phyloP scores from a whole-genome alignment of 352 stramenopile species.

The Phytophthora agathidicida region DNA sequence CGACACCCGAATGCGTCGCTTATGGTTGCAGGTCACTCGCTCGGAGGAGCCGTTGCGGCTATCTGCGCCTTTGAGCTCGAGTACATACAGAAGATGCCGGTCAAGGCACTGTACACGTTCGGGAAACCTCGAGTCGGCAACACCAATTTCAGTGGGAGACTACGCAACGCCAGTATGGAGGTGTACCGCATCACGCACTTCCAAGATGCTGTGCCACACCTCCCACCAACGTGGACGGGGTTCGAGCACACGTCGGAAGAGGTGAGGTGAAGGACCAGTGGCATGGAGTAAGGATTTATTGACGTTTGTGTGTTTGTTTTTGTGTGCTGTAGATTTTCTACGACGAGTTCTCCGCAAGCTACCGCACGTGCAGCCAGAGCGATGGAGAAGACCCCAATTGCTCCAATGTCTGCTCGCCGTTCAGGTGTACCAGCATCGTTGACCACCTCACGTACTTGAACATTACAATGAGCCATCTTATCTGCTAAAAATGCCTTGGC shows the following conservation, averaged over 20 bases:
- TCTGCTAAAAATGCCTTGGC: conserved; percentile 59
- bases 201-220: conserved; percentile 75
- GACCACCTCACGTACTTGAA: conserved; percentile 90
- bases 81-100: conserved; percentile 60
- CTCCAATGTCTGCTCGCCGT: conserved; percentile 74
- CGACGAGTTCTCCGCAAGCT: conserved; percentile 73
- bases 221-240: conserved; percentile 77
- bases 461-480: conserved; percentile 88
- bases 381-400: conserved; percentile 73
- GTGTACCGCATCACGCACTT: conserved; percentile 82
- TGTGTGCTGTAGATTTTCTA: conserved; percentile 72
- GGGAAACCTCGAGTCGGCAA: conserved; percentile 83
- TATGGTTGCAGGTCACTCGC: conserved; percentile 75
- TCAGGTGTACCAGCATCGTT: conserved; percentile 81
- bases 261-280: conserved; percentile 30
- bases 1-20: conserved; percentile 52
- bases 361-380: conserved; percentile 58
- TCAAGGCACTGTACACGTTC: conserved; percentile 73
- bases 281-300: neutral
- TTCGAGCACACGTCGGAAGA: conserved; percentile 80
- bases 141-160: conserved; percentile 55
- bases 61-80: conserved; percentile 82
- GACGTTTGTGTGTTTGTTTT: conserved; percentile 5
- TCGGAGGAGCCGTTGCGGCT: conserved; percentile 71
- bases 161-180: conserved; percentile 62